Evolutionary conservation across 306 rosid species (phyloP).

Genomic region (Fragaria ananassa): DNA sequence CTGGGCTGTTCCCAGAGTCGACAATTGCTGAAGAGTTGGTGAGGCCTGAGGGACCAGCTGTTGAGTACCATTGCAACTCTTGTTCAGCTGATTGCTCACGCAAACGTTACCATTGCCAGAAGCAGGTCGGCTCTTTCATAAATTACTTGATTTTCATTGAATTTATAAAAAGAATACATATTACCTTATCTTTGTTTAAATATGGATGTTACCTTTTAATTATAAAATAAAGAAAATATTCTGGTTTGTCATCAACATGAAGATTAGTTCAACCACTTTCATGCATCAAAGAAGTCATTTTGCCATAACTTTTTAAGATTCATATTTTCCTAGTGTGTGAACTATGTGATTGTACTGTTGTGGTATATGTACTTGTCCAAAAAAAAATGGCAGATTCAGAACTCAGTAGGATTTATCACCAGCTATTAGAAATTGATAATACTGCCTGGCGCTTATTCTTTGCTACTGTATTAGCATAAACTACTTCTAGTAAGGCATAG

Average conservation of each 20-base stretch:
- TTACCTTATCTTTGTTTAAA: neutral
- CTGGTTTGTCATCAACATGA: neutral
- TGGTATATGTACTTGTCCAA: neutral
- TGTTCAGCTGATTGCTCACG: conserved; percentile 97
- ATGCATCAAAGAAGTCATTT: neutral
- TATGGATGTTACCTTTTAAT: neutral
- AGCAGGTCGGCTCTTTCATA: conserved; percentile 56
- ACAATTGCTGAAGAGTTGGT: conserved; percentile 68
- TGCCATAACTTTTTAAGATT: neutral
- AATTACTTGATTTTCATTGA: neutral
- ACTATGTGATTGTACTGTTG: neutral
- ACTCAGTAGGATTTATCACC: neutral
- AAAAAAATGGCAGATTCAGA: neutral
- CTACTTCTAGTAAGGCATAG: neutral
- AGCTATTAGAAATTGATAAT: neutral
- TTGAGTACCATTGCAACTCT: conserved; percentile 96
- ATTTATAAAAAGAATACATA: neutral
- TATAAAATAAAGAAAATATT: neutral
- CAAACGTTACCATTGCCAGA: conserved; percentile 98
- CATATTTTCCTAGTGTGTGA: neutral
- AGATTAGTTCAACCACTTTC: neutral
- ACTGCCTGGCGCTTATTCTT: neutral
- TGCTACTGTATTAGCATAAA: neutral
- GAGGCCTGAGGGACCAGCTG: conserved; percentile 76
- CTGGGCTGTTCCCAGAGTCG: conserved; percentile 79